Evolutionary conservation across 345 rosid genomes (phyloP).

Genomic region (Microcos paniculata): DNA sequence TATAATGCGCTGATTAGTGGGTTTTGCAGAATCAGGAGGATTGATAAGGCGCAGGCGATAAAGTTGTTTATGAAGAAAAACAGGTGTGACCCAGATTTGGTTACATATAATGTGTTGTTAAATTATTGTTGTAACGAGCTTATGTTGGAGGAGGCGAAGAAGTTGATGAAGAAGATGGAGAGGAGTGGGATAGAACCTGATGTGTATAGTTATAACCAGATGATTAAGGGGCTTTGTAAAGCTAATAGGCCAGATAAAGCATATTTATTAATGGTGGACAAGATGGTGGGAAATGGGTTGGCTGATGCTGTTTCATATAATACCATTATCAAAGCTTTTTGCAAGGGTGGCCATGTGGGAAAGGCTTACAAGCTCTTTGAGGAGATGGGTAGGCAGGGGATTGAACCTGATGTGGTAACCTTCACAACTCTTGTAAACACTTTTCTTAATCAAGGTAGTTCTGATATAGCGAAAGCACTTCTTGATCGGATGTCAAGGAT

Average conservation of each 20-base stretch:
- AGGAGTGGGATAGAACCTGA: slow-evolving; percentile 74
- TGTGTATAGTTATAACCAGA: slow-evolving; percentile 77
- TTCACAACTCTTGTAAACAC: slow-evolving; percentile 72
- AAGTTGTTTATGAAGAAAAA: slow-evolving; percentile 69
- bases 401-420: slow-evolving; percentile 67
- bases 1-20: slow-evolving; percentile 82
- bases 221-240: slow-evolving; percentile 78
- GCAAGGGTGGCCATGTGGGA: slow-evolving; percentile 40
- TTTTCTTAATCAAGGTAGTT: slow-evolving; percentile 61
- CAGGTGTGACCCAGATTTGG: slow-evolving; percentile 70
- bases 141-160: slow-evolving; percentile 64
- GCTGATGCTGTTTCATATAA: slow-evolving; percentile 81
- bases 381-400: slow-evolving; percentile 68
- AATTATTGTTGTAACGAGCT: slow-evolving; percentile 63
- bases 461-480: slow-evolving; percentile 62
- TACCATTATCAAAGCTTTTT: slow-evolving; percentile 65
- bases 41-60: slow-evolving; percentile 74
- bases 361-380: slow-evolving; percentile 65
- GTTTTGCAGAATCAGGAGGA: slow-evolving; percentile 69
- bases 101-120: slow-evolving; percentile 76
- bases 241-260: slow-evolving; percentile 53
- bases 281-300: slow-evolving; percentile 69
- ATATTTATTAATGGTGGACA: slow-evolving; percentile 48
- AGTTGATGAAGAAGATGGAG: slow-evolving; percentile 64
- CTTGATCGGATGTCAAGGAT: slow-evolving; percentile 63